Evolutionary conservation across 2,329 filamentous ascomycete genomes (phyloP).

Genomic region (Fusarium acutatum): DNA sequence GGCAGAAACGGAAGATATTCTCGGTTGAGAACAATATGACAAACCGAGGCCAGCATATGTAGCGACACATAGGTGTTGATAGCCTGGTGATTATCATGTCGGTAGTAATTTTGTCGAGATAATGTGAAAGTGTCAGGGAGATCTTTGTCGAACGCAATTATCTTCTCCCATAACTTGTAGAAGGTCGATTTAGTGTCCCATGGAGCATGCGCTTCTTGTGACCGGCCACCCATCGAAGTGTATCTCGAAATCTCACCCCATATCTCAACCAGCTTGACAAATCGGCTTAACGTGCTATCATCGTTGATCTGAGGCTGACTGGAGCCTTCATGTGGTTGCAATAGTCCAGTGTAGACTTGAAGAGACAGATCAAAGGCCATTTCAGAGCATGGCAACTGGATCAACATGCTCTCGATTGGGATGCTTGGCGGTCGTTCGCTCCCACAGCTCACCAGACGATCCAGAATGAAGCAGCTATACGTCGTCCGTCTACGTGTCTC

Average conservation of each 20-base stretch:
- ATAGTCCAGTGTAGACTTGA: conserved; percentile 62
- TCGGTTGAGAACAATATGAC: conserved; percentile 1
- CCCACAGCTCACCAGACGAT: conserved; percentile 73
- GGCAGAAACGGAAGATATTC: conserved; percentile 4
- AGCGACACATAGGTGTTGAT: not conserved
- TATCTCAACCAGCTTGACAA: conserved; percentile 66
- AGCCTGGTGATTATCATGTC: conserved; percentile 56
- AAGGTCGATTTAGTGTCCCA: conserved; percentile 68
- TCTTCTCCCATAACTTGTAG: conserved; percentile 58
- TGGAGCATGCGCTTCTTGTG: conserved; percentile 61
- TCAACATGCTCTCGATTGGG: conserved; percentile 51
- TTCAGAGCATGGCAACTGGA: conserved; percentile 11
- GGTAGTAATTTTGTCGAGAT: conserved; percentile 48
- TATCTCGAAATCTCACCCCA: conserved; percentile 67
- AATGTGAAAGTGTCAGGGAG: conserved; percentile 67
- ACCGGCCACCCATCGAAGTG: conserved; percentile 61
- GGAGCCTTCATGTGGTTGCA: conserved; percentile 40
- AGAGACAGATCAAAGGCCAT: conserved; percentile 68
- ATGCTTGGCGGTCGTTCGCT: conserved; percentile 69
- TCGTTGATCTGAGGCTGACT: conserved; percentile 44
- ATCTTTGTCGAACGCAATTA: conserved; percentile 49
- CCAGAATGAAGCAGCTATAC: conserved; percentile 78
- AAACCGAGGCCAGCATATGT: not conserved
- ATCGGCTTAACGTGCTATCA: conserved; percentile 61
- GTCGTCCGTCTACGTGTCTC: conserved; percentile 71